Base-by-base conservation (phyloP, 345 rosid genomes). In the Citrus glauca region DNA sequence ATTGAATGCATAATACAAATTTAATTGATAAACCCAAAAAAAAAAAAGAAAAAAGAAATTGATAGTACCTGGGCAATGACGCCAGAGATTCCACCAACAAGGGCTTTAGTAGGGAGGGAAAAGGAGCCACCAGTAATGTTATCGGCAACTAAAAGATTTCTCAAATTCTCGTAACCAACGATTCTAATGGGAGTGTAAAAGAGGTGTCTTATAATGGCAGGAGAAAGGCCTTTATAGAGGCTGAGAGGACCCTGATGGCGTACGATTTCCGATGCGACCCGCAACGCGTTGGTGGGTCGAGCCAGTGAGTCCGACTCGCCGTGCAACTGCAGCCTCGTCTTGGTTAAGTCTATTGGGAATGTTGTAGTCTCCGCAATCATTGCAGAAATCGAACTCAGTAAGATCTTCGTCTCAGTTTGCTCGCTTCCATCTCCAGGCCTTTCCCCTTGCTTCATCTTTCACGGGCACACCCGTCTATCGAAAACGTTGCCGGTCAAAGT, bases 271-370 rank as follows among this genome's bases (percentile, higher is more conserved):
- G 88, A 71, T n/a, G 81, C 91, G 71, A 91, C 86, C 13, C 85
- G 84, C 81, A 86, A 81, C 9, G 91, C 85, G 75, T 82, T 85
- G 84, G 87, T 76, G 73, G 83, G 77, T 61, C 80, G 76, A 61
- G 81, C 19, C 75, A 82, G 50, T 67, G 81, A 62, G 59, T 42
- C 81, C 76, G 84, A 78, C 83, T 81, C 82, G 55, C 91, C 88
- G 78, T 87, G 93, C 56, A 94, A 93, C 87, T 94, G 98, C 76
- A 92, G 91, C 82, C 96, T 86, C 4, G 96, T 92, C 91, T 94
- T 94, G 22, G 91, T 90, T 30, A 92, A 85, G 83, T 92, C 98
- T 37, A 91, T 84, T n/a, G 98, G 97, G 80, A 92, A 94, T 7
- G 97, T 92, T 17, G 85, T 85, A 7, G 94, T 82, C 83, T 92